Conservation (phyloP, 306 rosid genomes). For the Dalbergia cultrata region DNA sequence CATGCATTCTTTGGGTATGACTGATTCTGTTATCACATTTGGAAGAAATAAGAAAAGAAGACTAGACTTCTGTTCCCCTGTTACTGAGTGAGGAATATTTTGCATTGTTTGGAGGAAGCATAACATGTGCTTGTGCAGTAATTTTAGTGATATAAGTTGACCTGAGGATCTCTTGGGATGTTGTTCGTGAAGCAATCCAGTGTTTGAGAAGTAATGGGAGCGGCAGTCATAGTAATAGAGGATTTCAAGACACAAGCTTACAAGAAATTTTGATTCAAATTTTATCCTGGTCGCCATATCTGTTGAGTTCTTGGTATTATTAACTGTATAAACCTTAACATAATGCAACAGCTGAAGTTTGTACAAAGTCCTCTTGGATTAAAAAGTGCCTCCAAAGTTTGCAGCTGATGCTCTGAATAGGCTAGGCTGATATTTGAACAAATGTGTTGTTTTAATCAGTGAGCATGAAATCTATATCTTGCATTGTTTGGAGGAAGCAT, state of each 20-base stretch:
- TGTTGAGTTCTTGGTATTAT: slow-evolving; percentile 21
- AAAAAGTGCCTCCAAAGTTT: slow-evolving; percentile 24
- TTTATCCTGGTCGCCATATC: slow-evolving; percentile 8
- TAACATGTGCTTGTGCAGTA: background rate
- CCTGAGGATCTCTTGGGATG: slow-evolving; percentile 19
- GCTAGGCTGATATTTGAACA: slow-evolving; percentile 14
- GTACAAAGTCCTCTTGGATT: slow-evolving; percentile 5
- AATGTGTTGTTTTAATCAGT: background rate
- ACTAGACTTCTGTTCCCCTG: slow-evolving; percentile 1
- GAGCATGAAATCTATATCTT: background rate
- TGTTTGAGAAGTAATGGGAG: background rate
- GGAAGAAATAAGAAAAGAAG: background rate
- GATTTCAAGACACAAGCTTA: background rate
- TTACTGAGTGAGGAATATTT: slow-evolving; percentile 5
- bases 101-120: slow-evolving; percentile 30
- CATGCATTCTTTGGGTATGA: slow-evolving; percentile 20
- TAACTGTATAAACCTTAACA: slow-evolving; percentile 8
- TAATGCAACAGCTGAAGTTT: slow-evolving; percentile 33
- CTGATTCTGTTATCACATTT: slow-evolving; percentile 21
- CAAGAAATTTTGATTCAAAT: slow-evolving; percentile 27
- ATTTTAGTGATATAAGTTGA: background rate
- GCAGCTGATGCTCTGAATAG: slow-evolving; percentile 23
- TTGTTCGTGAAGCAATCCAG: slow-evolving; percentile 7
- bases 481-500: slow-evolving; percentile 25
- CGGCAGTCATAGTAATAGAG: background rate